These are phyloP conservation scores for Exsudoporus floridanus DNA, from an alignment of 1,284 basidiomycete species.

Conservation along the genomic window DNA sequence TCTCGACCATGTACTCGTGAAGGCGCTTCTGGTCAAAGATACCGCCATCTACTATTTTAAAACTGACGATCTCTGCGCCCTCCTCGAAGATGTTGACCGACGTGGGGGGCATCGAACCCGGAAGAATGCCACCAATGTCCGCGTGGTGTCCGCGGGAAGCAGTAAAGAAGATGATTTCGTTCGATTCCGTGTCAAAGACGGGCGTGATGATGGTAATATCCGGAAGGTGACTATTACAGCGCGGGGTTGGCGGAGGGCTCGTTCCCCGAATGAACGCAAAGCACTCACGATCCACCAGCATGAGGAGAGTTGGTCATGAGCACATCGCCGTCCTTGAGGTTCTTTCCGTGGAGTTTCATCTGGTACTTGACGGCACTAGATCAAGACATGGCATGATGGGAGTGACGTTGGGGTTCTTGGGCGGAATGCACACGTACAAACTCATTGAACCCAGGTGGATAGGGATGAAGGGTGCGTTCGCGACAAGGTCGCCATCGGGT, in stretches of 20 bases:
- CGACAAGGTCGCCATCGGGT: slow-evolving; percentile 87
- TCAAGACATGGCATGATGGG: not conserved
- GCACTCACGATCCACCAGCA: slow-evolving; percentile 78
- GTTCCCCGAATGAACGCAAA: not conserved
- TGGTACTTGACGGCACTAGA: slow-evolving; percentile 85
- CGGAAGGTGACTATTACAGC: slow-evolving; percentile 59
- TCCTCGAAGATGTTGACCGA: slow-evolving; percentile 91
- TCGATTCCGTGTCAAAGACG: slow-evolving; percentile 65
- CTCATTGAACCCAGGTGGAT: slow-evolving; percentile 83
- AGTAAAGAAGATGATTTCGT: slow-evolving; percentile 88
- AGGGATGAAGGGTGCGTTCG: slow-evolving; percentile 86
- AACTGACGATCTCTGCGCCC: slow-evolving; percentile 88
- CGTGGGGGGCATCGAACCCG: slow-evolving; percentile 93
- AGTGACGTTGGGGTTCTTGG: slow-evolving; percentile 10
- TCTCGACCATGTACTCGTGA: slow-evolving; percentile 79
- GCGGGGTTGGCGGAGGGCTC: not conserved
- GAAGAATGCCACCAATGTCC: slow-evolving; percentile 74
- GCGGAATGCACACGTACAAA: slow-evolving; percentile 54
- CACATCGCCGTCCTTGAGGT: slow-evolving; percentile 83
- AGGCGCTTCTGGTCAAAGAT: slow-evolving; percentile 78
- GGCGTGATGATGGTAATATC: slow-evolving; percentile 91
- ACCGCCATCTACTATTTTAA: slow-evolving; percentile 89
- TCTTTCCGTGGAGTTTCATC: slow-evolving; percentile 70
- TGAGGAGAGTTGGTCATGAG: slow-evolving; percentile 89
- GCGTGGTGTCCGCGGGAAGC: slow-evolving; percentile 90